phyloP scores from a whole-genome alignment of 1,284 basidiomycete species.

The Coriolopsis trogii region DNA sequence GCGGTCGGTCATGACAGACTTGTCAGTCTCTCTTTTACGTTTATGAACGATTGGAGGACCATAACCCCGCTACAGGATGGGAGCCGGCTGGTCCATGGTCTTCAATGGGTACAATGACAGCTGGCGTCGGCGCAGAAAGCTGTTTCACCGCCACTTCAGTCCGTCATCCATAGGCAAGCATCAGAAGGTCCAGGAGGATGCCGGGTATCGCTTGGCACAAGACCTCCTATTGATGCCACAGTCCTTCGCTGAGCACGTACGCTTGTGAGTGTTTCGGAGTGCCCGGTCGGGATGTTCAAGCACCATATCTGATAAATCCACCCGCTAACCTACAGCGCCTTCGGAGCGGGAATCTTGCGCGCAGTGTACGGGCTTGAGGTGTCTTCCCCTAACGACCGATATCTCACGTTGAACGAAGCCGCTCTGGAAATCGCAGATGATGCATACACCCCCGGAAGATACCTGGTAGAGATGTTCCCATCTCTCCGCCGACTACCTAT shows the following conservation, averaged over 20 bases:
- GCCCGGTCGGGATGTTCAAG: neutral
- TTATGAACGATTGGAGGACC: neutral
- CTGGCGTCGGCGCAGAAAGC: neutral
- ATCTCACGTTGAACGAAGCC: slow-evolving; percentile 59
- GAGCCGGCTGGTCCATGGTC: neutral
- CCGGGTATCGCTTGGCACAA: neutral
- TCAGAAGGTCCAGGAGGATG: neutral
- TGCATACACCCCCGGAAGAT: slow-evolving; percentile 62
- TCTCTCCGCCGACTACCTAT: slow-evolving; percentile 32
- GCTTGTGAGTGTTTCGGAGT: neutral
- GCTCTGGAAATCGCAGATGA: slow-evolving; percentile 59
- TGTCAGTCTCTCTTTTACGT: slow-evolving; percentile 6
- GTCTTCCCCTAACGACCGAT: slow-evolving; percentile 52
- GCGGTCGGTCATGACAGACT: slow-evolving; percentile 5
- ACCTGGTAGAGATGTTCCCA: slow-evolving; percentile 68
- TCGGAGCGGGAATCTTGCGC: slow-evolving; percentile 43
- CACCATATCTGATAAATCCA: neutral
- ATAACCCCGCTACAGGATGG: neutral
- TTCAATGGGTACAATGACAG: neutral
- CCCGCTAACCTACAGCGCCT: slow-evolving; percentile 34
- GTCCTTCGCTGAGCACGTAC: neutral
- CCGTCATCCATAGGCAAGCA: neutral
- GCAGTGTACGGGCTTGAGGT: slow-evolving; percentile 67
- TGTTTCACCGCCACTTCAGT: neutral
- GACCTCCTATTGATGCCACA: neutral